phyloP scores from a whole-genome alignment of 2,329 filamentous ascomycete genomes.

The Dryadomyces sulphureus region DNA sequence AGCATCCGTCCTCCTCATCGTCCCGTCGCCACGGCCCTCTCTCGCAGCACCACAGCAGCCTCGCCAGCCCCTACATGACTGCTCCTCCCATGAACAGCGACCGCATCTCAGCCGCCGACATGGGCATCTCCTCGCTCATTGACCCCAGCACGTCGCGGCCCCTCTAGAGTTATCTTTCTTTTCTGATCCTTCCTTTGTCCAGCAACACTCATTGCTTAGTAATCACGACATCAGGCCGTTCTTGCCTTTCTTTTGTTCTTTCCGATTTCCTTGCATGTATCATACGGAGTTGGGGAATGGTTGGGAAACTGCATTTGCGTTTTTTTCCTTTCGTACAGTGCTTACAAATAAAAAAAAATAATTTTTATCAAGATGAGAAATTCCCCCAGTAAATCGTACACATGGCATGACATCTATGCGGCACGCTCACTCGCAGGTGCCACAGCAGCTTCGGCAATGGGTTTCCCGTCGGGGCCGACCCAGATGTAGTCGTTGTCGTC shows the following conservation, averaged over 20 bases:
- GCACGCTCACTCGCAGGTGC: not conserved
- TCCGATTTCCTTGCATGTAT: not conserved
- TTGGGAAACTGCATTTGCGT: too few relatives aligned
- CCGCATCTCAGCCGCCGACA: conserved; percentile 37
- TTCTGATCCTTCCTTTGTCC: not conserved
- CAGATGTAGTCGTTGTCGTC: conserved; percentile 22
- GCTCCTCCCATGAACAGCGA: conserved; percentile 15
- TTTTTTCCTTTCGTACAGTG: too few relatives aligned
- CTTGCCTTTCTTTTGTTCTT: not conserved
- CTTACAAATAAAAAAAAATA: not conserved
- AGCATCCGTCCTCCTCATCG: not conserved
- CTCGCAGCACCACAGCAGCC: conserved; percentile 13
- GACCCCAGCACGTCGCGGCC: conserved; percentile 25
- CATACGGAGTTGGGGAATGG: too few relatives aligned
- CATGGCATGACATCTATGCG: not conserved
- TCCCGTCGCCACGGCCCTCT: conserved; percentile 12
- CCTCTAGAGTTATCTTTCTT: conserved; percentile 3
- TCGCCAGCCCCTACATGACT: conserved; percentile 32
- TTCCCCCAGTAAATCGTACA: not conserved
- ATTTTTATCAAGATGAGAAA: not conserved
- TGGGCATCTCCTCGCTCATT: conserved; percentile 46
- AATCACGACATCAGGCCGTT: not conserved
- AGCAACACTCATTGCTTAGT: not conserved
- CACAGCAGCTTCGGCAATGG: too few relatives aligned
- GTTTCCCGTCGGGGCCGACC: not conserved